These are phyloP conservation scores for Misopates orontium DNA, from an alignment of 257 asterid species.

Conservation along the genomic window DNA sequence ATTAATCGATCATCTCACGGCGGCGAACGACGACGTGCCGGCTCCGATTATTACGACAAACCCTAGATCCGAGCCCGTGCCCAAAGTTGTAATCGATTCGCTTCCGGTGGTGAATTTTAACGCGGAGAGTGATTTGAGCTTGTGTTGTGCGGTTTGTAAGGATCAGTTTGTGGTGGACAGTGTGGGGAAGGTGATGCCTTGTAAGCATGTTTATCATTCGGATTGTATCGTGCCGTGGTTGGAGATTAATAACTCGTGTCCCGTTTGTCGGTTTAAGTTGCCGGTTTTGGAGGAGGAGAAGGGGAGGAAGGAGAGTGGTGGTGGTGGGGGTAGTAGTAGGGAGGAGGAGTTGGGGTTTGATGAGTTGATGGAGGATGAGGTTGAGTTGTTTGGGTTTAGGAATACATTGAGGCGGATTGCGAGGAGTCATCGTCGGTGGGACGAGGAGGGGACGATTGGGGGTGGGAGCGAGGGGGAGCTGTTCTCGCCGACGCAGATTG, in stretches of 20 bases:
- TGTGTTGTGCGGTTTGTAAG: slow-evolving; percentile 77
- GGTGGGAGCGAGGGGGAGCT: slow-evolving; percentile 52
- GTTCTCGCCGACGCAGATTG: slow-evolving; percentile 67
- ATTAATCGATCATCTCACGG: slow-evolving; percentile 68
- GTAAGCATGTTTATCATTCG: slow-evolving; percentile 64
- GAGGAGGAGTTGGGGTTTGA: slow-evolving; percentile 52
- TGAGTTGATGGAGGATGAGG: slow-evolving; percentile 63
- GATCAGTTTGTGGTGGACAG: slow-evolving; percentile 55
- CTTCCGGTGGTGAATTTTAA: slow-evolving; percentile 47
- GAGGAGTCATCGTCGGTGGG: slow-evolving; percentile 50
- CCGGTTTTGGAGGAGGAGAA: slow-evolving; percentile 46
- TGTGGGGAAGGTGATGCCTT: slow-evolving; percentile 66
- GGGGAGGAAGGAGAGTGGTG: slow-evolving; percentile 29
- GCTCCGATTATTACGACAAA: background rate
- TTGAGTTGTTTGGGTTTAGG: slow-evolving; percentile 50
- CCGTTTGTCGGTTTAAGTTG: slow-evolving; percentile 73
- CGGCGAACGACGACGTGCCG: slow-evolving; percentile 34
- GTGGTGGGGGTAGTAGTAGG: slow-evolving; percentile 35
- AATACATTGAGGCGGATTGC: slow-evolving; percentile 57
- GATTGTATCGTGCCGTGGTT: slow-evolving; percentile 91
- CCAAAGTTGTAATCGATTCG: slow-evolving; percentile 57
- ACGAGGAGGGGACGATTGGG: slow-evolving; percentile 38
- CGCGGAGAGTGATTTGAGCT: slow-evolving; percentile 52
- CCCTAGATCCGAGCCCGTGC: slow-evolving; percentile 53
- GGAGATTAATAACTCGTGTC: slow-evolving; percentile 80